These are phyloP conservation scores for Fusarium vanettenii DNA, from an alignment of 2,329 filamentous ascomycete species.

Conservation along the genomic window DNA sequence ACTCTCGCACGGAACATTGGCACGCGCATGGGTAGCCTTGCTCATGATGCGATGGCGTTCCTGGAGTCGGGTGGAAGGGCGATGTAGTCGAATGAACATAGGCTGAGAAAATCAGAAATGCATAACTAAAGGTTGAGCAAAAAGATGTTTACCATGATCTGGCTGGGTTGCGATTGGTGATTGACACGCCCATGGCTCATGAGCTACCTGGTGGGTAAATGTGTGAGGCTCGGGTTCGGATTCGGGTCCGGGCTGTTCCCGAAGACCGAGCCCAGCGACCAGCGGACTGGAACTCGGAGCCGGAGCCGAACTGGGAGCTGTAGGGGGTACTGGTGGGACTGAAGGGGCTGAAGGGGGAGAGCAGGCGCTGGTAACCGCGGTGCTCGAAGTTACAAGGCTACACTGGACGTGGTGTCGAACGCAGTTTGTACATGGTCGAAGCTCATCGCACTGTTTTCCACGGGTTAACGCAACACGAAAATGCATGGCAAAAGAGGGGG, in stretches of 20 bases:
- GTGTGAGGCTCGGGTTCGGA: not conserved
- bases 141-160: not conserved
- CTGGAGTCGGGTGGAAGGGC: not conserved
- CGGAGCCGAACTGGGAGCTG: not conserved
- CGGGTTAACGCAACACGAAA: not conserved
- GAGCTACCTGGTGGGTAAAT: no score
- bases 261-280: not conserved
- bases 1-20: not conserved
- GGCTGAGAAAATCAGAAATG: not conserved
- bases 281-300: not conserved
- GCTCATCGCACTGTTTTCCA: not conserved
- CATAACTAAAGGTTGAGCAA: not conserved
- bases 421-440: not conserved
- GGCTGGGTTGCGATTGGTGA: not conserved
- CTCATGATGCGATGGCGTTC: not conserved
- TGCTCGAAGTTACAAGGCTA: not conserved
- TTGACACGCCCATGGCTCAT: not conserved
- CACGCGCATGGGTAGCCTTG: not conserved
- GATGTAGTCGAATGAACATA: not conserved
- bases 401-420: not conserved
- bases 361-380: not conserved
- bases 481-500: not conserved
- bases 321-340: not conserved
- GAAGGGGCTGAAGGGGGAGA: not conserved
- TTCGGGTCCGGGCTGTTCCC: not conserved